These are phyloP conservation scores for Alternaria hordeiaustralica DNA, from an alignment of 2,329 filamentous ascomycete genomes.

Conservation along the genomic window DNA sequence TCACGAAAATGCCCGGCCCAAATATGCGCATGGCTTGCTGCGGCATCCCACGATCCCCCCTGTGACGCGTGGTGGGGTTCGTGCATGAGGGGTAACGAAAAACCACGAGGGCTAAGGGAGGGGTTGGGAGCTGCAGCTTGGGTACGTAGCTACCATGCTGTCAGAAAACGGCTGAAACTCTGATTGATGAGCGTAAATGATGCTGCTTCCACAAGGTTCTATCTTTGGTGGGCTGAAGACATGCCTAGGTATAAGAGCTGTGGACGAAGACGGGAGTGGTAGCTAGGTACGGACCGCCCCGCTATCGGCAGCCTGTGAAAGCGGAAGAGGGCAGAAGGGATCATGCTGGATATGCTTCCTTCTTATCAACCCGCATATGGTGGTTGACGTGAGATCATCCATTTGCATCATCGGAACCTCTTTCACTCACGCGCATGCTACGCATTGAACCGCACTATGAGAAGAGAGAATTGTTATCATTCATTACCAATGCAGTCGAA, in stretches of 20 bases:
- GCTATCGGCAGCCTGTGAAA: not conserved
- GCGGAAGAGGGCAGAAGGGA: conserved; percentile 5
- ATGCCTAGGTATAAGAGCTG: not conserved
- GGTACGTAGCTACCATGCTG: not conserved
- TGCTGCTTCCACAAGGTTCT: not conserved
- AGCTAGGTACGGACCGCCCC: conserved; percentile 12
- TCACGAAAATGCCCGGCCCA: not conserved
- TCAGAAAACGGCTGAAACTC: not conserved
- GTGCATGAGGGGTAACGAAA: not conserved
- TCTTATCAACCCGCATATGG: not conserved
- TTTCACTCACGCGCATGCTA: not conserved
- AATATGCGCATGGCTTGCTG: not conserved
- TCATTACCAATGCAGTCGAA: conserved; percentile 4
- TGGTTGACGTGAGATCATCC: not conserved
- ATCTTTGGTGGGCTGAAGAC: not conserved
- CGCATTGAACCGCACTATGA: not conserved
- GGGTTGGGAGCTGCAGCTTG: not conserved
- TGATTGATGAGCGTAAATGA: not conserved
- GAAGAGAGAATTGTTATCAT: conserved; percentile 4
- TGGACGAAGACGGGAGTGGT: not conserved
- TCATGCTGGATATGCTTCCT: conserved; percentile 8
- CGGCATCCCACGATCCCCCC: not conserved
- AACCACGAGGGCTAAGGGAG: not conserved
- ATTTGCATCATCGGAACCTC: not conserved
- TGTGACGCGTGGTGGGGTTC: not conserved